These are phyloP conservation scores for Solanum hybrid DNA, from an alignment of 305 asterid species.

Conservation along the genomic window DNA sequence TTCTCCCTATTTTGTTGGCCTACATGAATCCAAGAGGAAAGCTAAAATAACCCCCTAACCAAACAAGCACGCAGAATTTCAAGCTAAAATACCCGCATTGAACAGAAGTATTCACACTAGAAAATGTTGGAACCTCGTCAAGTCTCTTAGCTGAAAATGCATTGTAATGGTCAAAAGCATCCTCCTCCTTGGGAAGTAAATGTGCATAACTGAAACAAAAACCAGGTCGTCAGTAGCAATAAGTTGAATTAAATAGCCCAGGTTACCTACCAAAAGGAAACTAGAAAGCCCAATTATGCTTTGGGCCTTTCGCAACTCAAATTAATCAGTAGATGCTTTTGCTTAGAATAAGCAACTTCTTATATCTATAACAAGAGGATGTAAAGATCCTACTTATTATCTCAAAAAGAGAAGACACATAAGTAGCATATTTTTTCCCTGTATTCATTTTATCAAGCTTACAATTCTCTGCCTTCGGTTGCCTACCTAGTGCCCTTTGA, in stretches of 20 bases:
- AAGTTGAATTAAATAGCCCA: not conserved
- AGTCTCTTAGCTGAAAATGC: conserved; percentile 74
- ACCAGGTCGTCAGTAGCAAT: not conserved
- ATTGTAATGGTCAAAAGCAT: conserved; percentile 77
- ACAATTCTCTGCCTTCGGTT: not conserved
- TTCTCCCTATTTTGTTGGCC: conserved; percentile 97
- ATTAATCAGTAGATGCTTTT: not conserved
- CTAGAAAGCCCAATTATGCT: not conserved
- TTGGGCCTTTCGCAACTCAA: not conserved
- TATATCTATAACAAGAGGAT: not conserved
- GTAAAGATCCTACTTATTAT: not conserved
- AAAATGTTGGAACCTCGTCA: conserved; percentile 62
- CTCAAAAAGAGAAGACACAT: not conserved
- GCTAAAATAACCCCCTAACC: not conserved
- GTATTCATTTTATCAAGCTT: not conserved
- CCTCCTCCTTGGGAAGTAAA: conserved; percentile 92
- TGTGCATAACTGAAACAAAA: conserved; percentile 71
- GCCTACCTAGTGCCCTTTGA: not conserved
- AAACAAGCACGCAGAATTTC: not conserved
- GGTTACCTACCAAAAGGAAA: not conserved
- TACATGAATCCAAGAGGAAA: conserved; percentile 18
- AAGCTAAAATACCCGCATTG: not conserved
- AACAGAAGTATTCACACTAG: not conserved
- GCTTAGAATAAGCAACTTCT: not conserved
- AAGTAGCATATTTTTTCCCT: not conserved